Percentiles rank a stretch among this genome's conserved stretches.
These are phyloP conservation scores for Trichophyton mentagrophytes DNA, from an alignment of 2,329 filamentous ascomycete genomes.

Conservation along the genomic window DNA sequence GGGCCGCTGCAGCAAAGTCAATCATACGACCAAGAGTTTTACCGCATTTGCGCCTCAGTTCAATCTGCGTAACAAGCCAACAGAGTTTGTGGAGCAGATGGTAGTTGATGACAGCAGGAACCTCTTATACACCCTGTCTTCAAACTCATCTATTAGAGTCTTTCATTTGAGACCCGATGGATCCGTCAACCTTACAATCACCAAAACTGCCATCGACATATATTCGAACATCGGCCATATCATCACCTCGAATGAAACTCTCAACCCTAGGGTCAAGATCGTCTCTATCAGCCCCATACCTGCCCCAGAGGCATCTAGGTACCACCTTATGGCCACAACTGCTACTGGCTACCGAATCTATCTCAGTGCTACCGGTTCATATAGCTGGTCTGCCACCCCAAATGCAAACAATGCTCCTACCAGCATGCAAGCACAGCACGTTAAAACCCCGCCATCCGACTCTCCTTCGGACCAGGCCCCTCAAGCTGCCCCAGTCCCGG, in stretches of 20 bases:
- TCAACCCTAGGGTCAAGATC: constrained; percentile 61
- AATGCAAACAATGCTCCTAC: constrained; percentile 59
- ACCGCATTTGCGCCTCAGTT: constrained; percentile 40
- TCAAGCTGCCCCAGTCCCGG: constrained; percentile 15
- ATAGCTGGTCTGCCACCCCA: constrained; percentile 41
- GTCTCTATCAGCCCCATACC: constrained; percentile 79
- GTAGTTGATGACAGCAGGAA: constrained; percentile 78
- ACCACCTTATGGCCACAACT: constrained; percentile 83
- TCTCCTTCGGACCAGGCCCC: constrained; percentile 18
- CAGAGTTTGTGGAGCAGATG: constrained; percentile 62
- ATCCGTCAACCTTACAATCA: constrained; percentile 42
- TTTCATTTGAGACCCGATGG: constrained; percentile 65
- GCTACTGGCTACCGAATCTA: constrained; percentile 84
- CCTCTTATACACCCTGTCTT: constrained; percentile 83
- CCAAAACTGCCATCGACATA: constrained; percentile 40
- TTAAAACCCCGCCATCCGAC: constrained; percentile 70
- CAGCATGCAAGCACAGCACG: constrained; percentile 95
- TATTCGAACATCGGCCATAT: constrained; percentile 72
- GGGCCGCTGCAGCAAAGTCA: constrained; percentile 72
- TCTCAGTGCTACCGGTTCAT: constrained; percentile 72
- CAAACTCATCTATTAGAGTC: constrained; percentile 73
- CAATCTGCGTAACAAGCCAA: constrained; percentile 34
- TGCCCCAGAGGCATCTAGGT: constrained; percentile 65
- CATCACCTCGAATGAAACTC: constrained; percentile 54
- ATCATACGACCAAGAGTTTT: constrained; percentile 68